Base-by-base conservation (phyloP, 176 grass and related monocot genomes). In the Phragmites australis region DNA sequence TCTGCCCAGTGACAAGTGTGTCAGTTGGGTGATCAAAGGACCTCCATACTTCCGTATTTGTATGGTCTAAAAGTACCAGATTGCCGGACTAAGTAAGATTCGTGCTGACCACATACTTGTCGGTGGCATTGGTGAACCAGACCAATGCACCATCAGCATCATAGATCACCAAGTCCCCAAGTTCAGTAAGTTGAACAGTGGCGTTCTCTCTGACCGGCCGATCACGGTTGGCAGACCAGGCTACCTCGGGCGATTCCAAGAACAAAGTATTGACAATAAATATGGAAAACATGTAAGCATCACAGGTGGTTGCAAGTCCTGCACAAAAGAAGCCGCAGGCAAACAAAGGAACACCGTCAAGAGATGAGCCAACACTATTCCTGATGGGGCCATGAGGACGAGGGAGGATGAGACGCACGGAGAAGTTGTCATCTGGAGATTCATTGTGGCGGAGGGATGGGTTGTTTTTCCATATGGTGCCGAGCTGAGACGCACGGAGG, bases 21-120 rank as follows among this genome's bases (percentile, higher is more conserved):
- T 89, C 58, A 43, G 86, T 92, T 55, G 77, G 86, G 72, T 89
- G 82, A 83, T 89, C 83, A 2, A 76, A 92, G 3, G 90, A 86
- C 55, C 84, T 81, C 87, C 83, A 86, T 30, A 83, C 29, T 1
- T 34, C 18, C 3, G 16, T 43, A 59, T 83, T 51, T 32, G 22
- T 3, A 3, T 62, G 59, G 29, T 89, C 58, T 12, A 89, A 82
- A 8, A 92, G 45, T n/a, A 83, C 78, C 37, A 83, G 76, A 45
- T 92, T 89, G 51, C 87, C 87, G 10, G 45, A 34, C 1, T 59
- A 53, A 0, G 44, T 75, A 50, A 89, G 83, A 1, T 63, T 56
- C 31, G 89, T 89, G 19, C 74, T 53, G 45, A 57, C 77, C 41
- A 81, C 73, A 4, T 19, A 76, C 6, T 1, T 89, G 14, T 18